phyloP scores from a whole-genome alignment of 768 basidiomycete genomes.

The Boletus pseudo-olivaceus region DNA sequence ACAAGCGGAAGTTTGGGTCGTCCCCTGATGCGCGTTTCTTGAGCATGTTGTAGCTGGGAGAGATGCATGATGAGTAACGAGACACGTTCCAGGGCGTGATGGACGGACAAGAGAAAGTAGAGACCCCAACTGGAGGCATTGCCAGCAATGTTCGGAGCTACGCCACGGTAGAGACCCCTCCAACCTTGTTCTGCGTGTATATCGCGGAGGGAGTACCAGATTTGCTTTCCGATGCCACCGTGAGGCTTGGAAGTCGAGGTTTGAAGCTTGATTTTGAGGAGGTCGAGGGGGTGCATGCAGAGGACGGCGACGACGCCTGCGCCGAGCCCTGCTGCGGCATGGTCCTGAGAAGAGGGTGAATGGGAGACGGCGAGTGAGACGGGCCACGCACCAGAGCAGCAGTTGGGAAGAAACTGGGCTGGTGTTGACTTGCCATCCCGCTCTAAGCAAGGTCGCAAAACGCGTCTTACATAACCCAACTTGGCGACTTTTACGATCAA shows the following conservation, averaged over 20 bases:
- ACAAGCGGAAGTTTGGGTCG: slow-evolving; percentile 62
- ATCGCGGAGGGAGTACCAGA: slow-evolving; percentile 69
- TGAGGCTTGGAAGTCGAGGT: slow-evolving; percentile 66
- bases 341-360: slow-evolving; percentile 59
- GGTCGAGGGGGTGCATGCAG: slow-evolving; percentile 96
- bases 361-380: background rate
- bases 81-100: background rate
- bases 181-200: slow-evolving; percentile 76
- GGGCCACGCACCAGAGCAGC: slow-evolving; percentile 30
- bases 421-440: slow-evolving; percentile 28
- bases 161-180: slow-evolving; percentile 85
- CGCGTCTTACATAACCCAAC: slow-evolving; percentile 14
- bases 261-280: slow-evolving; percentile 92
- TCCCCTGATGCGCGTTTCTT: slow-evolving; percentile 75
- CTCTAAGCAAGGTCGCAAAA: slow-evolving; percentile 1
- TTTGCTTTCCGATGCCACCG: slow-evolving; percentile 64
- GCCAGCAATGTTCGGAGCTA: slow-evolving; percentile 87
- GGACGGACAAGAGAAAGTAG: slow-evolving; percentile 88
- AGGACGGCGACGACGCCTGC: slow-evolving; percentile 91
- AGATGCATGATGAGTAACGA: slow-evolving; percentile 1
- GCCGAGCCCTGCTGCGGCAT: slow-evolving; percentile 90
- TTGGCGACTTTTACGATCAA: too few species aligned
- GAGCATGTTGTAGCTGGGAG: slow-evolving; percentile 82
- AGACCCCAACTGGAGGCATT: slow-evolving; percentile 97
- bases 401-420: slow-evolving; percentile 42